Percentiles rank a stretch among this genome's conserved stretches.
These are phyloP conservation scores for Microbotryum violaceum DNA, from an alignment of 1,284 basidiomycete genomes.

Conservation along the genomic window DNA sequence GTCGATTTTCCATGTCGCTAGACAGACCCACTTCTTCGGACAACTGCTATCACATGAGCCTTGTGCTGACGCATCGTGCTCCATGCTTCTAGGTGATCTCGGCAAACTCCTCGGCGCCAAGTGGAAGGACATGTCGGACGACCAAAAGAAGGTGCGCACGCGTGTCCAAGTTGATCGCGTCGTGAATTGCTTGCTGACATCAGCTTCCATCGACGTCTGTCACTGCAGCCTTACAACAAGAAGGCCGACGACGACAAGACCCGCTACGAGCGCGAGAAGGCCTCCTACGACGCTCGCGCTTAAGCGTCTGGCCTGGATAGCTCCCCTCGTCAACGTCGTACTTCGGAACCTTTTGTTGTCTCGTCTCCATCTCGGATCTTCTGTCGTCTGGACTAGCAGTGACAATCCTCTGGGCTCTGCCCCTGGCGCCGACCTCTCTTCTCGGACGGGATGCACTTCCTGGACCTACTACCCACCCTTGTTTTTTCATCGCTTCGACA, in stretches of 20 bases:
- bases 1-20: slow-evolving; percentile 36
- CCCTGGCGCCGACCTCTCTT: too few species aligned
- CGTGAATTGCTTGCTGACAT: neutral
- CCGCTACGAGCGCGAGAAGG: slow-evolving; percentile 67
- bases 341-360: too few species aligned
- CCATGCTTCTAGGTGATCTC: slow-evolving; percentile 55
- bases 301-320: too few species aligned
- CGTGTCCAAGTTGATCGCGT: neutral
- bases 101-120: slow-evolving; percentile 80
- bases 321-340: too few species aligned
- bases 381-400: too few species aligned
- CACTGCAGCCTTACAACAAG: slow-evolving; percentile 76
- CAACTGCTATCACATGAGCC: neutral
- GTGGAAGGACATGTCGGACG: slow-evolving; percentile 78
- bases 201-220: neutral
- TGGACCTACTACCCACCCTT: too few species aligned
- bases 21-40: neutral
- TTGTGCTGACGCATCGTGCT: slow-evolving; percentile 7
- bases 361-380: too few species aligned
- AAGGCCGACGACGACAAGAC: slow-evolving; percentile 79
- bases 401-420: too few species aligned
- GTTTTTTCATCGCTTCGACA: too few species aligned
- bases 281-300: slow-evolving; percentile 50
- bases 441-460: too few species aligned
- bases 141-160: slow-evolving; percentile 67